Conservation (phyloP, 768 basidiomycete genomes). For the Jaapia argillacea region DNA sequence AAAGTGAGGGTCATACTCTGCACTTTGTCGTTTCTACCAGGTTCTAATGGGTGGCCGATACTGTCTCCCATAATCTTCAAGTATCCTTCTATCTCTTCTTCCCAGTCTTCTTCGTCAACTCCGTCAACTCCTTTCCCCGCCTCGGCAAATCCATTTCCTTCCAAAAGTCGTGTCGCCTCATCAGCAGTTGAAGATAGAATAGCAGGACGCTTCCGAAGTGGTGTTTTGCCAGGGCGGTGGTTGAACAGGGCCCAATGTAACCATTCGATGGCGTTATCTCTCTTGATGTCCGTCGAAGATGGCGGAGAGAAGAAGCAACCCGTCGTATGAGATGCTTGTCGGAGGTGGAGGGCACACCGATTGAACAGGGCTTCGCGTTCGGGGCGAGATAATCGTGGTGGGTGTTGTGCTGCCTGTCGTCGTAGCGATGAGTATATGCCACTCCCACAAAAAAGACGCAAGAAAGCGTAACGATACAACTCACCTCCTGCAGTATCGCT, state of each 20-base stretch:
- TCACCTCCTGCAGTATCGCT: conserved; percentile 37
- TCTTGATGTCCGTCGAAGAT: conserved; percentile 20
- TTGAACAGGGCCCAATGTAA: conserved; percentile 58
- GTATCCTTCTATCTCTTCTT: conserved; percentile 43
- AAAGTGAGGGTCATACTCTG: conserved; percentile 41
- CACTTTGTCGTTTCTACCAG: conserved; percentile 27
- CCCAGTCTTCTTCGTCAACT: conserved; percentile 34
- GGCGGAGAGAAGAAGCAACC: conserved; percentile 46
- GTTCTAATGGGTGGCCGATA: conserved; percentile 29
- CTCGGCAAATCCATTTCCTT: too few relatives aligned
- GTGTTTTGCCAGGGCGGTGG: conserved; percentile 16
- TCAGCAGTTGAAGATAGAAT: too few relatives aligned
- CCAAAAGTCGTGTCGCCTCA: too few relatives aligned
- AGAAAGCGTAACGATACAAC: conserved; percentile 2
- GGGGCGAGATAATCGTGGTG: conserved; percentile 27
- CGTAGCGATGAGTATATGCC: conserved; percentile 17
- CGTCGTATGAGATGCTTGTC: conserved; percentile 11
- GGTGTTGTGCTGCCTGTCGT: conserved; percentile 21
- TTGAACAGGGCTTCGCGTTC: conserved; percentile 38
- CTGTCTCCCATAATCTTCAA: conserved; percentile 27
- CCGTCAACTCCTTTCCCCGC: too few relatives aligned
- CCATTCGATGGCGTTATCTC: conserved; percentile 48
- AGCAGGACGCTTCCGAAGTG: too few relatives aligned
- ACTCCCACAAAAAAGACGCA: neutral
- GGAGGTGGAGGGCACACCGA: conserved; percentile 28